Evolutionary conservation across 2,329 filamentous ascomycete species (phyloP).

Genomic region (Bimuria novae-zelandiae): DNA sequence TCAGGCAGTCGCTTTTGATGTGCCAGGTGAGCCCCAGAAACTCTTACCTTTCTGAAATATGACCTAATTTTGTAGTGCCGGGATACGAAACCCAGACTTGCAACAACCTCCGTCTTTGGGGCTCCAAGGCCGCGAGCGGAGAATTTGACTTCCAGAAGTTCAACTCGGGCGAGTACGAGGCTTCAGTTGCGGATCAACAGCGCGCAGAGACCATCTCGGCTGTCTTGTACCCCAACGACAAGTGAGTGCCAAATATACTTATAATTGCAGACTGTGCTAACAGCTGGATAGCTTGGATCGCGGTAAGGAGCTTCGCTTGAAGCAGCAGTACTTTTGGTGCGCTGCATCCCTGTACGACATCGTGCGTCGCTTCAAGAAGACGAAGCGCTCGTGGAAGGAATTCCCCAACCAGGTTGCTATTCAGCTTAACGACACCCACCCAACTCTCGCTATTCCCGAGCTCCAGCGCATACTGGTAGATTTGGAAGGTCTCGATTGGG

Average conservation of each 20-base stretch:
- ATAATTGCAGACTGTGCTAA: constrained; percentile 9
- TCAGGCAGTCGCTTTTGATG: constrained; percentile 89
- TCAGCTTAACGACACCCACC: constrained; percentile 97
- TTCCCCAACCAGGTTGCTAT: constrained; percentile 96
- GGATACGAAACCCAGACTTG: constrained; percentile 88
- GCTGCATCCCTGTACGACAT: constrained; percentile 96
- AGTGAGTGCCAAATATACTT: constrained; percentile 47
- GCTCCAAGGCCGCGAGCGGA: constrained; percentile 92
- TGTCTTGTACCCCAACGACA: constrained; percentile 96
- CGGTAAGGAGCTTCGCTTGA: constrained; percentile 94
- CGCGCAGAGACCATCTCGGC: constrained; percentile 98
- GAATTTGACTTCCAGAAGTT: constrained; percentile 99
- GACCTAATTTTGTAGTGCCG: constrained; percentile 64
- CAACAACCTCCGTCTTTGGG: constrained; percentile 97
- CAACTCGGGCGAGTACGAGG: constrained; percentile 97
- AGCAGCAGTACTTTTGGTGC: constrained; percentile 99
- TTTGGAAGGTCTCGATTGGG: constrained; percentile 88
- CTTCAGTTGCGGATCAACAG: constrained; percentile 96
- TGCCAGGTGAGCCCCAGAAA: constrained; percentile 52
- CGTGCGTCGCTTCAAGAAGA: constrained; percentile 97
- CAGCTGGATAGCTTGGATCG: constrained; percentile 67
- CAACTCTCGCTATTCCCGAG: constrained; percentile 94
- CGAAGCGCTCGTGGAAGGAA: constrained; percentile 84
- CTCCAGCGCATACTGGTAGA: constrained; percentile 91
- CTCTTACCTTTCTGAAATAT: too few relatives aligned